Conservation (phyloP, 805 yeast genomes). For the Metschnikowia matae region DNA sequence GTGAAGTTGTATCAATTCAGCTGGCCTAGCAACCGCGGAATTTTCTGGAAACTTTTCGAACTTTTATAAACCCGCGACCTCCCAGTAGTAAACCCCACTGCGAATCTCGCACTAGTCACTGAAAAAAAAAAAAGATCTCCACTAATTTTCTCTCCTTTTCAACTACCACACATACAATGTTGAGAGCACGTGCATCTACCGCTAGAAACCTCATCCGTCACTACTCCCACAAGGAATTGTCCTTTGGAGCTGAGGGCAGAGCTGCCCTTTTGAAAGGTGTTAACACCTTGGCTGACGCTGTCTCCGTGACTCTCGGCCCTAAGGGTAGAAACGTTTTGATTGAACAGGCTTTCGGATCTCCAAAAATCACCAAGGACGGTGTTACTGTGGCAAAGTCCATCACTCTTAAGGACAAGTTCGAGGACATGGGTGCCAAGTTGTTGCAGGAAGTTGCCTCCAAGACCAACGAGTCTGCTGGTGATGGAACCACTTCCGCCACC, state of each 20-base stretch:
- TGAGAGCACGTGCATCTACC: slow-evolving; percentile 47
- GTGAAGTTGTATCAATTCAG: neutral
- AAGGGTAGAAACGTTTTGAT: slow-evolving; percentile 96
- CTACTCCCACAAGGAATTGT: slow-evolving; percentile 82
- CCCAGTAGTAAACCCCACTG: slow-evolving; percentile 6
- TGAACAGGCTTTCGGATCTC: slow-evolving; percentile 95
- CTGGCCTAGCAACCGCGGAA: slow-evolving; percentile 6
- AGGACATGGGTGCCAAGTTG: slow-evolving; percentile 93
- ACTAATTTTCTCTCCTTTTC: slow-evolving; percentile 1
- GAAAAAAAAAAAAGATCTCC: neutral
- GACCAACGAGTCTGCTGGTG: slow-evolving; percentile 97
- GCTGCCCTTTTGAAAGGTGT: slow-evolving; percentile 93
- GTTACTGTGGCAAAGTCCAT: slow-evolving; percentile 92
- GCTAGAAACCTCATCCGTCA: slow-evolving; percentile 43
- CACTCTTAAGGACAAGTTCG: slow-evolving; percentile 81
- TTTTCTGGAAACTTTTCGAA: slow-evolving; percentile 16
- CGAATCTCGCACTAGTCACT: neutral
- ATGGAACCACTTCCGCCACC: slow-evolving; percentile 97
- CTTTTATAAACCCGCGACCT: slow-evolving; percentile 10
- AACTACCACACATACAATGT: slow-evolving; percentile 27
- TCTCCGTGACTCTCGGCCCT: slow-evolving; percentile 94
- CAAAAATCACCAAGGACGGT: slow-evolving; percentile 98
- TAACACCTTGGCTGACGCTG: slow-evolving; percentile 92
- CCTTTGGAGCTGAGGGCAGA: slow-evolving; percentile 96
- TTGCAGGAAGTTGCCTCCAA: slow-evolving; percentile 95